phyloP scores from a whole-genome alignment of 2,329 filamentous ascomycete genomes.

The Fusarium udum region DNA sequence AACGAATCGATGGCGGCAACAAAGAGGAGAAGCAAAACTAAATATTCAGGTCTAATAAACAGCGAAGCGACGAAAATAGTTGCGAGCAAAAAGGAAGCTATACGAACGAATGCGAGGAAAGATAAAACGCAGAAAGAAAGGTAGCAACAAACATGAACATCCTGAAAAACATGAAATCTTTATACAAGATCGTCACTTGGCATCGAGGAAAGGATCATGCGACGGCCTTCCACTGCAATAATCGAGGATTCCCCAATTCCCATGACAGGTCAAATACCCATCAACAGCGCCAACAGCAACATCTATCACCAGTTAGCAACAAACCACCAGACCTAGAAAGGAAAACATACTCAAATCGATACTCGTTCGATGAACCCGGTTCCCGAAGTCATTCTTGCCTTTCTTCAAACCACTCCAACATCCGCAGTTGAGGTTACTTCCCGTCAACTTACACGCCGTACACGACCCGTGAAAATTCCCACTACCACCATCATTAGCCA shows the following conservation, averaged over 20 bases:
- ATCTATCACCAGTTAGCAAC: not conserved
- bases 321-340: rapidly evolving
- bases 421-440: slow-evolving; percentile 4
- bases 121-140: rapidly evolving
- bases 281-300: slow-evolving; percentile 18
- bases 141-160: not conserved
- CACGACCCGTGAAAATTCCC: slow-evolving; percentile 24
- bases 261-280: slow-evolving; percentile 24
- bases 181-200: not conserved
- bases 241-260: slow-evolving; percentile 4
- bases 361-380: not conserved
- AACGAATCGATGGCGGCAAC: slow-evolving; percentile 50
- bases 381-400: not conserved
- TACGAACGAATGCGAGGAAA: not conserved
- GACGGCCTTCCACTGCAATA: slow-evolving; percentile 18
- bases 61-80: not conserved
- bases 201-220: not conserved
- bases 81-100: not conserved
- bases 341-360: slow-evolving; percentile 21
- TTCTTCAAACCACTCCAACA: slow-evolving; percentile 10
- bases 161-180: not conserved
- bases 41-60: slow-evolving; percentile 14
- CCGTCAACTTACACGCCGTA: slow-evolving; percentile 15
- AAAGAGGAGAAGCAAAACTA: slow-evolving; percentile 31
- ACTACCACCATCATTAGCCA: slow-evolving; percentile 4